Base-by-base conservation (phyloP, 78 protist genomes). In the Carpediemonas membranifera region DNA sequence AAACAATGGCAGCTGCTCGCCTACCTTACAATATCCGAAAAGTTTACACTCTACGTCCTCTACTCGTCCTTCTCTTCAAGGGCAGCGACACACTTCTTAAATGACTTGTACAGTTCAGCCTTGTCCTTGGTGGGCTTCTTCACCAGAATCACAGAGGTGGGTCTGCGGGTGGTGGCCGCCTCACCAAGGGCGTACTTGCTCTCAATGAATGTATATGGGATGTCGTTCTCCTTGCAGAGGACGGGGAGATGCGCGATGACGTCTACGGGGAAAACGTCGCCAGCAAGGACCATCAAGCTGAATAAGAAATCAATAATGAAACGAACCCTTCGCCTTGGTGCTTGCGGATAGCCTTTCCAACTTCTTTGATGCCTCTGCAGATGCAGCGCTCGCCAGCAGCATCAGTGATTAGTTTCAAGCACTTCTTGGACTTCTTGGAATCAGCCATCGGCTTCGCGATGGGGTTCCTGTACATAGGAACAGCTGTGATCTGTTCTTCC, bases 201-300 rank as follows among this genome's bases (percentile, higher is more conserved):
- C 19, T 87, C 87, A 18, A 93, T 91, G 51, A 73, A 93, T 59
- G 77, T 25, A 73, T 85, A 93, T 43, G 91, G 86, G 52, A 90
- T 63, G 41, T 41, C 28, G 33, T 58, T 61, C 59, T 87, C 89
- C 68, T 91, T 94, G 69, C 90, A 90, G 52, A 84, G 36, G 43
- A 89, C 74, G 34, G 98, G 98, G 18, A 91, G 41, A 60, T 93
- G 98, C 24, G 88, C 57, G 11, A 93, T 76, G 52, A 93, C 94
- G 59, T 93, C 98, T n/a, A 90, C 68, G 34, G 98, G 98, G 3
- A 82, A 68, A 44, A 90, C 86, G 66, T 94, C 94, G 15, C 92
- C 98, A 13, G 95, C 94, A 44, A 93, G 77, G 35, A 92, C 50
- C 47, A 41, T 41, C 21, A 41, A n/a, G n/a, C n/a, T n/a, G n/a